A percentile compares a stretch with the other conserved stretches of the same genome.
Evolutionary conservation across 345 rosid species (phyloP).

Genomic region (Cardiospermum halicacabum): DNA sequence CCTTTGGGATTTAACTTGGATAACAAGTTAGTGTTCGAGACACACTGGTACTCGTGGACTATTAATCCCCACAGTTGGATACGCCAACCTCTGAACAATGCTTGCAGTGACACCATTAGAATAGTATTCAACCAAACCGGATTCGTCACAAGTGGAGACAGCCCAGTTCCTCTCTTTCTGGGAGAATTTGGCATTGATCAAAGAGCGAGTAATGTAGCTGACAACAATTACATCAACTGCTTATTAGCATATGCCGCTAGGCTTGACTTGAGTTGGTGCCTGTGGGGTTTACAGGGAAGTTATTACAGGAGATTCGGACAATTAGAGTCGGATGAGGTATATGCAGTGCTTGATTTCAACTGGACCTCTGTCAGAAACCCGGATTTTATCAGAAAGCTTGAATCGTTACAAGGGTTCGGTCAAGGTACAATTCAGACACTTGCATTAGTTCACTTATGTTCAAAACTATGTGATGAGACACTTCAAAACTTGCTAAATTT

Average conservation of each 20-base stretch:
- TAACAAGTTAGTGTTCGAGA: slow-evolving; percentile 38
- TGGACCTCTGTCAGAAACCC: slow-evolving; percentile 29
- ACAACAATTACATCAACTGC: slow-evolving; percentile 36
- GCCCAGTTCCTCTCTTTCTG: slow-evolving; percentile 30
- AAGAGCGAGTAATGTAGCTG: slow-evolving; percentile 15
- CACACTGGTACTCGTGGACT: slow-evolving; percentile 36
- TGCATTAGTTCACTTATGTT: not conserved
- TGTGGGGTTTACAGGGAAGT: slow-evolving; percentile 43
- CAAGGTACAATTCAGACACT: slow-evolving; percentile 1
- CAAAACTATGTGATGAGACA: not conserved
- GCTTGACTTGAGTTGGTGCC: slow-evolving; percentile 37
- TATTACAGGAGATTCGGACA: slow-evolving; percentile 32
- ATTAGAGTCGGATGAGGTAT: slow-evolving; percentile 22
- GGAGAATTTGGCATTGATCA: slow-evolving; percentile 44
- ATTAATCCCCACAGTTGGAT: slow-evolving; percentile 20
- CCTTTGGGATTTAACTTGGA: slow-evolving; percentile 22
- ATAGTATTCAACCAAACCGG: not conserved
- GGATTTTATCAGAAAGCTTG: slow-evolving; percentile 24
- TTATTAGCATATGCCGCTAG: slow-evolving; percentile 31
- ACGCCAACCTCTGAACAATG: slow-evolving; percentile 27
- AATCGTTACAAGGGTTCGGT: slow-evolving; percentile 3
- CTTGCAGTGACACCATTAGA: slow-evolving; percentile 14
- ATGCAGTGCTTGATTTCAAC: slow-evolving; percentile 26
- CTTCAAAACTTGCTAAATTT: slow-evolving; percentile 1
- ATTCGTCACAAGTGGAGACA: slow-evolving; percentile 7